Conservation (phyloP, 345 rosid genomes). For the Lepidium sativum region DNA sequence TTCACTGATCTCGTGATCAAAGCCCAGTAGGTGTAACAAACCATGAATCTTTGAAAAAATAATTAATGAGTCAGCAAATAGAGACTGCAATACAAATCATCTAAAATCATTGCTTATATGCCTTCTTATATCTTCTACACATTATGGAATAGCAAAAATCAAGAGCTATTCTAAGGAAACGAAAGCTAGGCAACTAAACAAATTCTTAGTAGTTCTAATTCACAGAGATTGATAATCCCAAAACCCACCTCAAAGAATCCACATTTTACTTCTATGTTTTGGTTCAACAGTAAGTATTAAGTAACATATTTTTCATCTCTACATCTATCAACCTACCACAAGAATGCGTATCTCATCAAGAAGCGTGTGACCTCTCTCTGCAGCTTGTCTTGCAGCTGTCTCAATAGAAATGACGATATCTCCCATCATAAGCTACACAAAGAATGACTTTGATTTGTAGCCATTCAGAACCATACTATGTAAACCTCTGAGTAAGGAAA, state of each 20-base stretch:
- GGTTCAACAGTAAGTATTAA: not conserved
- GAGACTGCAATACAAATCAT: not conserved
- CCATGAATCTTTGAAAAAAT: slow-evolving; percentile 67
- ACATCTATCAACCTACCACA: slow-evolving; percentile 43
- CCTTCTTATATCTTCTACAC: not conserved
- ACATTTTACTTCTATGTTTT: not conserved
- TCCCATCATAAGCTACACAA: slow-evolving; percentile 85
- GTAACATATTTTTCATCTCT: not conserved
- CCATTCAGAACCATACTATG: not conserved
- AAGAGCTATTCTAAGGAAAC: not conserved
- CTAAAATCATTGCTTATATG: not conserved
- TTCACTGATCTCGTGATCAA: slow-evolving; percentile 91
- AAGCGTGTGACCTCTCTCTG: slow-evolving; percentile 81
- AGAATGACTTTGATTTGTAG: slow-evolving; percentile 1
- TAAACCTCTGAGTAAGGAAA: not conserved
- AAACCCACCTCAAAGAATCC: not conserved
- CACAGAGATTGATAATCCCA: not conserved
- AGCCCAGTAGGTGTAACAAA: slow-evolving; percentile 79
- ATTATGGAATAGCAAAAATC: not conserved
- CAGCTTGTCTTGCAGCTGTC: slow-evolving; percentile 89
- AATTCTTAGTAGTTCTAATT: not conserved
- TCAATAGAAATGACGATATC: slow-evolving; percentile 90
- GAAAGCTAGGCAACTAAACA: not conserved
- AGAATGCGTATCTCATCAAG: slow-evolving; percentile 92
- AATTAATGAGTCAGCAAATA: not conserved